Conservation (phyloP, 495 filamentous ascomycete species). For the Bryoglossum gracile region DNA sequence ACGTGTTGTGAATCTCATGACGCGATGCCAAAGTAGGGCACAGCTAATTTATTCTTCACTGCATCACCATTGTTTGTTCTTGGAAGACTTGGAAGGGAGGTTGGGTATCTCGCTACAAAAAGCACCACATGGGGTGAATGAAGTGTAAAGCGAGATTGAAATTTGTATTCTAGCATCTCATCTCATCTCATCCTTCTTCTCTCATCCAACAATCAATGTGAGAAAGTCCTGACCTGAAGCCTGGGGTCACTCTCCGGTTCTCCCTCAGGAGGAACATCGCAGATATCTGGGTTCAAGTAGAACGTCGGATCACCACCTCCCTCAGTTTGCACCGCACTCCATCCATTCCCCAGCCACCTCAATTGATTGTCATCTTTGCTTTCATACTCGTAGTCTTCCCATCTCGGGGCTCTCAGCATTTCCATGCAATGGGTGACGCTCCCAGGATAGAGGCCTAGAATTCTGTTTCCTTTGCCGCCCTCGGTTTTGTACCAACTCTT, state of each 20-base stretch:
- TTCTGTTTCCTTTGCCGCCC: slow-evolving; percentile 45
- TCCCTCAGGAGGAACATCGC: slow-evolving; percentile 33
- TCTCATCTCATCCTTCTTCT: too few species aligned
- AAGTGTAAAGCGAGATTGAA: too few species aligned
- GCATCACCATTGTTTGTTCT: too few species aligned
- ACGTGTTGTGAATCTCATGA: too few species aligned
- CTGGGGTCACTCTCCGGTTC: slow-evolving; percentile 37
- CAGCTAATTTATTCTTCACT: too few species aligned
- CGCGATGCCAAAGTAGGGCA: too few species aligned
- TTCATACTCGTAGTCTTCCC: slow-evolving; percentile 68
- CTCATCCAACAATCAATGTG: too few species aligned
- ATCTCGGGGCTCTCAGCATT: slow-evolving; percentile 52
- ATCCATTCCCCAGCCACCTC: slow-evolving; percentile 46
- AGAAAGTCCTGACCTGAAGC: slow-evolving; percentile 39
- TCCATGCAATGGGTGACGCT: slow-evolving; percentile 51
- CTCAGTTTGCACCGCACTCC: slow-evolving; percentile 35
- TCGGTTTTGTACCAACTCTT: slow-evolving; percentile 58
- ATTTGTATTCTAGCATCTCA: too few species aligned
- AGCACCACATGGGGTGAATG: too few species aligned
- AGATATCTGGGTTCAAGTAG: slow-evolving; percentile 41
- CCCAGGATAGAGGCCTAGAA: slow-evolving; percentile 62
- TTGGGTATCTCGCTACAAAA: too few species aligned
- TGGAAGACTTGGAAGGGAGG: too few species aligned
- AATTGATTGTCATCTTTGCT: slow-evolving; percentile 28
- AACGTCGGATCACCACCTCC: slow-evolving; percentile 37